Evolutionary conservation across 1,284 basidiomycete genomes (phyloP), one percentile per base, ranked within the genome.

Genomic region (Ganoderma resinaceum): DNA sequence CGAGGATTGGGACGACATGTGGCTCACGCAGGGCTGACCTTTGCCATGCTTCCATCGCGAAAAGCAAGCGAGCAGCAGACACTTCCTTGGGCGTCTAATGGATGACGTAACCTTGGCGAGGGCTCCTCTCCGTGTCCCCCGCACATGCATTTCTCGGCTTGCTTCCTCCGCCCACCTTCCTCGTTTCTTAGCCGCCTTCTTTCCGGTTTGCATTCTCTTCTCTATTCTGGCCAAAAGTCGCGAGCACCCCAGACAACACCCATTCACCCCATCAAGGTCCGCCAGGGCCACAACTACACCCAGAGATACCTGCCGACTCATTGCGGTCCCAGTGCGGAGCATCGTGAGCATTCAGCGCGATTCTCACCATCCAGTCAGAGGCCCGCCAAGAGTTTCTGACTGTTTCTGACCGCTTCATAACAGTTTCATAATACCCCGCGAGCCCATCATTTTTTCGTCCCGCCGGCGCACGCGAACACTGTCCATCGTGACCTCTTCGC

Each of bases 401-500:
- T 14, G 46, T 49, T 49, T 49, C 53, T 33, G 20, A 31, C 53
- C 53, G 53, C 53, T 35, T 18, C 31, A 7, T 37, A 4, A 7
- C 57, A 55, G 52, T 55, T 55, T 59, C 57, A 38, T 38, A 3
- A 0, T 23, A 14, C 23, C 46, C 1, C 20, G 46, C 23, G 23
- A 49, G 46, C 8, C 33, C 37, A 59, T 59, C 57, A 59, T 37
- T 55, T 29, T n/a, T 0, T 33, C 57, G 18, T 59, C 18, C 31
- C 52, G 9, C 20, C 33, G 16, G 31, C 33, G 55, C 31, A 35
- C 55, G 57, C 57, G 57, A 59, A 59, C 33, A 35, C 37, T 11
- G 57, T 59, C 57, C 57, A 59, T 59, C 57, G 57, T 59, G 57
- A 59, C 57, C 57, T 18, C 23, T 18, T 11, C 35, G 7, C n/a